Evolutionary conservation across 306 rosid species (phyloP).

Genomic region (Hippophae gyantsensis): DNA sequence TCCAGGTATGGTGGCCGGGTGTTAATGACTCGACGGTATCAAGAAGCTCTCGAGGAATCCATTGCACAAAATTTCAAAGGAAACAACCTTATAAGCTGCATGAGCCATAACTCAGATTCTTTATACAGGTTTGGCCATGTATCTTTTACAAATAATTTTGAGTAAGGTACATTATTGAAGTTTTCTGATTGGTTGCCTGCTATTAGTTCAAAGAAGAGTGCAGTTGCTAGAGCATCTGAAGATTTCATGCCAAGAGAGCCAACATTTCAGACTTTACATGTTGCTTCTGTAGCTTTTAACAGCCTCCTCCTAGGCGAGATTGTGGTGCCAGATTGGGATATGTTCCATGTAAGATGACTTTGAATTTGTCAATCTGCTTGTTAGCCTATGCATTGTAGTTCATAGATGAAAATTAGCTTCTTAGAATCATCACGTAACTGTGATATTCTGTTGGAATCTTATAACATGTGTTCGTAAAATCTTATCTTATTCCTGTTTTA

Average conservation of each 20-base stretch:
- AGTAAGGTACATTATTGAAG: not conserved
- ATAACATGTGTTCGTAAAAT: not conserved
- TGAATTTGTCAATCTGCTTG: not conserved
- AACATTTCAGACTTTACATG: conserved; percentile 58
- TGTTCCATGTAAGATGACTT: conserved; percentile 48
- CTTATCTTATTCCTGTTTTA: conserved; percentile 6
- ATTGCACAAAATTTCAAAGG: conserved; percentile 40
- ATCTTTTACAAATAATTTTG: not conserved
- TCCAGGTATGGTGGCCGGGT: conserved; percentile 62
- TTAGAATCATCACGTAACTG: too few relatives aligned
- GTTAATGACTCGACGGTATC: conserved; percentile 35
- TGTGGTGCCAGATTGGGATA: conserved; percentile 72
- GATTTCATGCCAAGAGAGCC: conserved; percentile 79
- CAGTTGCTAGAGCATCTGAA: conserved; percentile 62
- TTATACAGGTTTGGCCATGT: conserved; percentile 43
- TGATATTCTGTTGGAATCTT: too few relatives aligned
- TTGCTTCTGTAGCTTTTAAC: conserved; percentile 61
- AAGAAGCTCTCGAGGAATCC: conserved; percentile 60
- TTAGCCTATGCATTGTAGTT: not conserved
- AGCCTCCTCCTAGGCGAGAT: conserved; percentile 73
- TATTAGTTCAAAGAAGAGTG: conserved; percentile 56
- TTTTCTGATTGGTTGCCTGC: conserved; percentile 6
- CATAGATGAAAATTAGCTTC: not conserved
- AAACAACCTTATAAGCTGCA: conserved; percentile 52
- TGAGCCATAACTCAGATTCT: conserved; percentile 55